A percentile compares a stretch with the other conserved stretches of the same genome.
Evolutionary conservation across 2,329 filamentous ascomycete species (phyloP).

Genomic region (Ophiognomonia clavigignenti-juglandacearum): DNA sequence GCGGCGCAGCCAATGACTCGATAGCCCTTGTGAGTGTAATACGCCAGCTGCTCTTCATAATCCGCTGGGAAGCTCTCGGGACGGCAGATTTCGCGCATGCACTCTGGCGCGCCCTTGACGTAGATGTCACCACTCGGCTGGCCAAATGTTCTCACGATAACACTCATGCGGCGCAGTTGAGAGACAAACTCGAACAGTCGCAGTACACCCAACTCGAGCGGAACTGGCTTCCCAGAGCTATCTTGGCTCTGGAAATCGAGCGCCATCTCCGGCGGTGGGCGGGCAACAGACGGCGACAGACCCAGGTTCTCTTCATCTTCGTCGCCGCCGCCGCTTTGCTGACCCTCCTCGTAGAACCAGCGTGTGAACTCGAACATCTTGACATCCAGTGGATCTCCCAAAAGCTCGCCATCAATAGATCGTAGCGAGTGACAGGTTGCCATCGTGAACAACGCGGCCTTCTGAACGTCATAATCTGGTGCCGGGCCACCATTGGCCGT

Average conservation of each 20-base stretch:
- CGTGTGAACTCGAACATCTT: conserved; percentile 98
- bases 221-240: conserved; percentile 33
- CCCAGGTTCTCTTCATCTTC: conserved; percentile 71
- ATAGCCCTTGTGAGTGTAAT: conserved; percentile 94
- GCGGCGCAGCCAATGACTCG: conserved; percentile 94
- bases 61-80: conserved; percentile 79
- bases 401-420: conserved; percentile 78
- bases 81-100: conserved; percentile 89
- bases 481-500: conserved; percentile 22
- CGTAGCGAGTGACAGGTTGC: conserved; percentile 93
- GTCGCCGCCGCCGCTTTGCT: conserved; percentile 57
- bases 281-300: conserved; percentile 81
- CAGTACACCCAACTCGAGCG: conserved; percentile 82
- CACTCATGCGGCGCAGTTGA: conserved; percentile 84
- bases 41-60: conserved; percentile 82
- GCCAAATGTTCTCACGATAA: conserved; percentile 84
- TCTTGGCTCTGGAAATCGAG: conserved; percentile 44
- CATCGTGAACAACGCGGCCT: conserved; percentile 84
- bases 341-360: conserved; percentile 89
- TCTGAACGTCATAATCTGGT: conserved; percentile 28
- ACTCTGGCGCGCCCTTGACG: conserved; percentile 95
- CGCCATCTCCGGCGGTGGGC: conserved; percentile 61
- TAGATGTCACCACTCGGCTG: conserved; percentile 80
- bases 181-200: conserved; percentile 94
- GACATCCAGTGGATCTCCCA: conserved; percentile 90